Evolutionary conservation across 805 yeast species (phyloP), one percentile per base, ranked within the genome.

Genomic region (Candida montana): DNA sequence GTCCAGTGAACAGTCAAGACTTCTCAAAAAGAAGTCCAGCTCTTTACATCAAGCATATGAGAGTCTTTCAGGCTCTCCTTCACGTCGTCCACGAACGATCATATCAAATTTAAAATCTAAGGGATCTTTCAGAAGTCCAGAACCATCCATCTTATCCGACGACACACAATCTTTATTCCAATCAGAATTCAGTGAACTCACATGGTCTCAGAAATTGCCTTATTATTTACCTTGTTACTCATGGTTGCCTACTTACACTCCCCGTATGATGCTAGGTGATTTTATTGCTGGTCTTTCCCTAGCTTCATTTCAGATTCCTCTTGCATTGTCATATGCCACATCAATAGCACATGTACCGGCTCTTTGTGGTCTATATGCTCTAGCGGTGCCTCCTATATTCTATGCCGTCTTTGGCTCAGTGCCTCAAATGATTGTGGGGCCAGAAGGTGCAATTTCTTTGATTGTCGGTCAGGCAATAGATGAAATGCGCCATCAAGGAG

Each of bases 271-370:
- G 33, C 19, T 75, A 3, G 72, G 78, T 17, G 99, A 91, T 55
- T 54, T 85, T 8, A 62, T 83, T 15, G 95, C 96, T 2, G 98
- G 99, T 0, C 54, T 88, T 5, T 81, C 97, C 1, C 61, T 90
- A 28, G 96, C 96, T 0, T 82, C 93, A 5, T 91, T 89, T 62
- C 97, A 90, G 59, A 78, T 91, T 37, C 98, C 99, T 1, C 67
- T 91, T 40, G 83, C 89, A 47, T 49, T 69, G 37, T 69, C 74
- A 0, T 83, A 83, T 54, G 93, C 96, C 4, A 81, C 87, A 0
- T 81, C 95, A 0, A 68, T 89, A 34, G 95, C 95, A 2, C 87
- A 81, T 52, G 81, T 87, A 11, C 91, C 93, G 10, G 86, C 95
- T 0, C 61, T 83, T 3, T 77, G 83, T 49, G 96, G 96, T 0